A percentile compares a stretch with the other conserved stretches of the same genome.
Conservation (phyloP, 371 early-diverging fungal species). For the Enterocytospora artemiae region DNA sequence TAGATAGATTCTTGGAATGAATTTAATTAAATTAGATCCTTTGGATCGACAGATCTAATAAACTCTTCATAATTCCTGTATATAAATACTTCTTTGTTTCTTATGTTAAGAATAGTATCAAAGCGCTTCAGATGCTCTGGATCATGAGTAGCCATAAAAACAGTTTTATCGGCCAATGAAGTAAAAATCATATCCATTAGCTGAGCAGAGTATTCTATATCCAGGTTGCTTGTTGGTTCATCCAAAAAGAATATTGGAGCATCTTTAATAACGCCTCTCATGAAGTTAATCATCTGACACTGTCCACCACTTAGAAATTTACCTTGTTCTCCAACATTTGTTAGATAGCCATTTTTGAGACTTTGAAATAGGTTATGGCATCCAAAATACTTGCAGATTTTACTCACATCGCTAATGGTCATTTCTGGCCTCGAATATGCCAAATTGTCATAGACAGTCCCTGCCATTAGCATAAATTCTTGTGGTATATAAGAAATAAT, state of each 20-base stretch:
- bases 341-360: constrained; percentile 21
- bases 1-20: too few species aligned
- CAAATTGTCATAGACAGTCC: constrained; percentile 20
- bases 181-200: constrained; percentile 74
- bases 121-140: constrained; percentile 65
- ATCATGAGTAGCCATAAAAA: constrained; percentile 77
- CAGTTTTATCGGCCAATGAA: constrained; percentile 64
- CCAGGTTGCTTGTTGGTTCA: constrained; percentile 27
- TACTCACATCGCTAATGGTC: constrained; percentile 16
- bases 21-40: too few species aligned
- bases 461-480: constrained; percentile 15
- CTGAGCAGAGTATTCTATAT: constrained; percentile 56
- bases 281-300: constrained; percentile 23
- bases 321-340: constrained; percentile 19
- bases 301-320: constrained; percentile 34
- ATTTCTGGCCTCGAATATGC: constrained; percentile 21
- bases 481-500: constrained; percentile 39
- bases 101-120: constrained; percentile 49
- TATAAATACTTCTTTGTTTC: constrained; percentile 54
- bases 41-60: too few species aligned
- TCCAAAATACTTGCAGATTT: constrained; percentile 11
- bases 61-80: constrained; percentile 29
- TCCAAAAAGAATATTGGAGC: constrained; percentile 31
- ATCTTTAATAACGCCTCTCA: constrained; percentile 33
- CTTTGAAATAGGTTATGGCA: constrained; percentile 15